phyloP scores from a whole-genome alignment of 108 stramenopile species.

The Discostella pseudostelligera region DNA sequence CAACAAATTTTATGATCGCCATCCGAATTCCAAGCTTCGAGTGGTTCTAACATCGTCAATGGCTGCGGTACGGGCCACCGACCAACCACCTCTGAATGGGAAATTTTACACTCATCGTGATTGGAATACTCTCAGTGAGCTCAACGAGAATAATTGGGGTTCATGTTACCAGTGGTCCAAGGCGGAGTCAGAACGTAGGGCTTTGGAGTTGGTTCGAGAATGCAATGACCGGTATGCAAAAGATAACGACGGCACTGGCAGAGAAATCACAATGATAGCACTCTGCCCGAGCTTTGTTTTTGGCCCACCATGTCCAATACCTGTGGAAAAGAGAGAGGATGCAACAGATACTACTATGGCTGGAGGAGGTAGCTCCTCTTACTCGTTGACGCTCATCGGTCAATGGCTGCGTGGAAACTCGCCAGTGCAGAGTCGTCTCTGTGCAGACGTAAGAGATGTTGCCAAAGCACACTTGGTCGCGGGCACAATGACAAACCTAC shows the following conservation, averaged over 20 bases:
- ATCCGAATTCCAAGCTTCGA: slow-evolving; percentile 21
- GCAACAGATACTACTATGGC: neutral
- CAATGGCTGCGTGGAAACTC: slow-evolving; percentile 77
- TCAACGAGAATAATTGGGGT: slow-evolving; percentile 78
- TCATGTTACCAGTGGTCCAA: slow-evolving; percentile 85
- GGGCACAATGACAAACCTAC: slow-evolving; percentile 27
- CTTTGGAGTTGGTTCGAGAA: slow-evolving; percentile 53
- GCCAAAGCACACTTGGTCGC: slow-evolving; percentile 76
- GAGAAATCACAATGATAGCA: slow-evolving; percentile 51
- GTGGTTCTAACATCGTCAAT: slow-evolving; percentile 80
- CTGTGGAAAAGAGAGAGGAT: slow-evolving; percentile 14
- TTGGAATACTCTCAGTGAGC: slow-evolving; percentile 74
- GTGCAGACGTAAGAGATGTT: slow-evolving; percentile 81
- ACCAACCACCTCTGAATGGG: slow-evolving; percentile 68
- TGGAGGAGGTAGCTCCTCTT: slow-evolving; percentile 43
- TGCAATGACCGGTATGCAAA: slow-evolving; percentile 67
- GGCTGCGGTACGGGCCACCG: slow-evolving; percentile 81
- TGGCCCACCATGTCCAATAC: slow-evolving; percentile 57
- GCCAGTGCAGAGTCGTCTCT: slow-evolving; percentile 74
- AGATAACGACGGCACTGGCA: slow-evolving; percentile 61
- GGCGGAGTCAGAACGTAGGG: slow-evolving; percentile 71
- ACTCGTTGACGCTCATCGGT: slow-evolving; percentile 62
- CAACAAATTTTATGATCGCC: slow-evolving; percentile 20
- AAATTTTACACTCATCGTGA: slow-evolving; percentile 73
- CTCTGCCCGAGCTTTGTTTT: slow-evolving; percentile 84